phyloP scores from a whole-genome alignment of 2,329 filamentous ascomycete genomes.

The Tothia fuscella region DNA sequence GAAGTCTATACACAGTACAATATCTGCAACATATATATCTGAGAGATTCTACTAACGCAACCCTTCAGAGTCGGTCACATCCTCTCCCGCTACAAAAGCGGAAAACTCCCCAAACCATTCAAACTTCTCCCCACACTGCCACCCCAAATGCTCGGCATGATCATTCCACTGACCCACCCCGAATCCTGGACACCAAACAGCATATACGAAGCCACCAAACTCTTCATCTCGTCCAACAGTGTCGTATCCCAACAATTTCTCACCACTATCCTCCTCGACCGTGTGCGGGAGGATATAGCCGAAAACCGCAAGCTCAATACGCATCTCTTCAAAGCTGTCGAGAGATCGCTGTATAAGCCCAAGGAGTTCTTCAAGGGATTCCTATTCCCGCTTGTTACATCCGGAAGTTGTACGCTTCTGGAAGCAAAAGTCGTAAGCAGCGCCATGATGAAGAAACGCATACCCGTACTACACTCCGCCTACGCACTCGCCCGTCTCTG shows the following conservation, averaged over 20 bases:
- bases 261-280: constrained; percentile 74
- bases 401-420: constrained; percentile 77
- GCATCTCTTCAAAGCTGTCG: constrained; percentile 86
- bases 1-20: constrained; percentile 81
- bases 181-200: constrained; percentile 69
- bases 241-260: constrained; percentile 73
- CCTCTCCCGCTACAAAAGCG: constrained; percentile 84
- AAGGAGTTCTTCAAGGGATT: constrained; percentile 95
- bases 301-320: constrained; percentile 75
- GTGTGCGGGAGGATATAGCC: constrained; percentile 85
- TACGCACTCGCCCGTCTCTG: constrained; percentile 85
- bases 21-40: background rate
- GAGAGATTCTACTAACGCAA: constrained; percentile 11
- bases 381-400: constrained; percentile 76
- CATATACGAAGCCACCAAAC: constrained; percentile 76
- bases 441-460: constrained; percentile 71
- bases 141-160: constrained; percentile 77
- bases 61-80: constrained; percentile 63
- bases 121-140: constrained; percentile 90
- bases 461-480: constrained; percentile 85
- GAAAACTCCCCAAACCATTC: constrained; percentile 94
- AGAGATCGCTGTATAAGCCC: constrained; percentile 88
- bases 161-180: constrained; percentile 54
- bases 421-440: constrained; percentile 87
- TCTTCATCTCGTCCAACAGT: constrained; percentile 81